Evolutionary conservation across 202 grass and related monocot species (phyloP), one percentile per base, ranked within the genome.

Genomic region (Panicum hallii): DNA sequence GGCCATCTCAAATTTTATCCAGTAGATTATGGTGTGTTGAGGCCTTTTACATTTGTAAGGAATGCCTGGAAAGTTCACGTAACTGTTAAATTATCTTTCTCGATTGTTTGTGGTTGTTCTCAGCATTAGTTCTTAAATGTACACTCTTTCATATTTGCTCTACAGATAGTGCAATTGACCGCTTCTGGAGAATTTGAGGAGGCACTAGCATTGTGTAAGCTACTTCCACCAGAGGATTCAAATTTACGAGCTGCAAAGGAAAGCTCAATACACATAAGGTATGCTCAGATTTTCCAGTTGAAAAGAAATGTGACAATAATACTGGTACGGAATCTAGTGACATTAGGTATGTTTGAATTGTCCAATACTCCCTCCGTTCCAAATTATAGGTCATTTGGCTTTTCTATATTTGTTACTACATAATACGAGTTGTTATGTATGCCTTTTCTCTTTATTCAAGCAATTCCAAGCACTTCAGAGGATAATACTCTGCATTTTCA

Each of bases 261-360:
- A 90, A 97, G 93, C 85, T 97, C 93, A 88, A 99, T 99, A 87
- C 97, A 97, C 80, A 93, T 99, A 75, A 99, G 97, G 97, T 97
- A 85, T 87, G 52, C n/a, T 76, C 62, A 89, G 49, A 57, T 54
- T 82, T 36, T 55, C 34, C 13, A 57, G 67, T 77, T 70, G 28
- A 74, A 74, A 74, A 54, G 63, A 67, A 73, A 67, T 11, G 53
- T 26, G 0, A 77, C 47, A 45, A 34, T 26, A 70, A 19, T 55
- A 78, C 72, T 30, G 2, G 47, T 92, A 62, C 73, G 42, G 7
- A 56, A 52, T 74, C 45, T 83, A 46, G 72, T 65, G 22, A 92
- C 72, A 91, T 94, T 66, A 96, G 88, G 88, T 92, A 83, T 88
- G 57, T 47, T 79, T 41, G 70, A 47, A 56, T 30, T 82, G 13